Percentiles rank a stretch among this genome's conserved stretches.
phyloP scores from a whole-genome alignment of 2,329 filamentous ascomycete genomes.

The Aspergillus floridensis region DNA sequence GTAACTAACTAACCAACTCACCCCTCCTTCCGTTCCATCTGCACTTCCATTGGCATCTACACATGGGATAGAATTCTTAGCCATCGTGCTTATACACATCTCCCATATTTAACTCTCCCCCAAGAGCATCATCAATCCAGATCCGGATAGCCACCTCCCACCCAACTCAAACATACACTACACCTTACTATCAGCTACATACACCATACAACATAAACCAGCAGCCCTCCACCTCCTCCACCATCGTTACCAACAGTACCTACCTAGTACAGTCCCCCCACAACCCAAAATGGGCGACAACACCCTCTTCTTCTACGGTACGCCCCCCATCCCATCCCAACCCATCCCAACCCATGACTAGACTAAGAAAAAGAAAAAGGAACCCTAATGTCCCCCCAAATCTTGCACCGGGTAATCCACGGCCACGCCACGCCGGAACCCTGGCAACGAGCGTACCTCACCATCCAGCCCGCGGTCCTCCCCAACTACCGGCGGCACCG shows the following conservation, averaged over 20 bases:
- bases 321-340: not conserved
- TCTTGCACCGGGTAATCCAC: constrained; percentile 84
- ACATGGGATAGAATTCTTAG: too few species aligned
- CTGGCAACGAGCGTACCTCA: constrained; percentile 55
- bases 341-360: not conserved
- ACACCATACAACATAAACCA: too few species aligned
- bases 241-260: too few species aligned
- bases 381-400: constrained; percentile 76
- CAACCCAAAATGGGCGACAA: constrained; percentile 44
- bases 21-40: not conserved
- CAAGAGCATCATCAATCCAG: too few species aligned
- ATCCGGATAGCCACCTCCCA: too few species aligned
- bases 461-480: constrained; percentile 73
- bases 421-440: constrained; percentile 52
- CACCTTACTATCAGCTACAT: too few species aligned
- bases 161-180: too few species aligned
- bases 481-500: constrained; percentile 68
- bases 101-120: too few species aligned
- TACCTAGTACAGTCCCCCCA: too few species aligned
- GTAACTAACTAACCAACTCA: constrained; percentile 1
- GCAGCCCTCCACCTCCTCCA: too few species aligned
- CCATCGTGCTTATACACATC: too few species aligned
- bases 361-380: constrained; percentile 30
- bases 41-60: too few species aligned
- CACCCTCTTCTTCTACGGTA: constrained; percentile 65